Base-by-base conservation (phyloP, 2,329 filamentous ascomycete species). In the Aspergillus sp. region DNA sequence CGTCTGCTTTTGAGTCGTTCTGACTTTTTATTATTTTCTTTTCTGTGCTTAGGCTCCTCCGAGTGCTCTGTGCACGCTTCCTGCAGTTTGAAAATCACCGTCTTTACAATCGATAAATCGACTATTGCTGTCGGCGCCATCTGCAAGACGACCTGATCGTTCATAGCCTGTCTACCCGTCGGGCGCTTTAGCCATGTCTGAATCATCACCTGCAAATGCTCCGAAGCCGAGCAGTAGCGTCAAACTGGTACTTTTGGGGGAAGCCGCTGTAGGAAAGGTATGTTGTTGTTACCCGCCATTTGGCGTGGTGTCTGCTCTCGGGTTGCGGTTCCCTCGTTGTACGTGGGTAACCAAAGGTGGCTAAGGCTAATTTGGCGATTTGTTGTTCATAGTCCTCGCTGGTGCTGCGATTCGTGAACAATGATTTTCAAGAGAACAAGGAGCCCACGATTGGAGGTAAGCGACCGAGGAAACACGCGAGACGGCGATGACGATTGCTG, bases 371-470 rank as follows among this genome's bases (percentile, higher is more conserved):
- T 42, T 59, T 44, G 48, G 45, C 38, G 36, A n/a, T 20, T 59
- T 39, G 26, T 30, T 20, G 49, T 45, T 22, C 11, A 62, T 70
- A 96, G 95, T 98, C 95, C 49, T 99, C 95, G 45, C 87, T 99
- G 58, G 95, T 99, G 62, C 85, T 99, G 73, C 91, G 95, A 72
- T 99, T 99, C 78, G 95, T 99, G 74, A 98, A 98, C 84, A 95
- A 99, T 80, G 93, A 98, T 78, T 99, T 99, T 72, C 95, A 99
- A 81, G 95, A 98, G 80, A 98, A 98, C 80, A 98, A 98, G 83
- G 95, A 99, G 77, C 95, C 95, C 61, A 99, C 95, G 64, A 99
- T 99, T 78, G 95, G 95, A 83, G 92, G 92, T 96, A 84, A 67
- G 68, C 42, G 54, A 58, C 39, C 52, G 50, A 50, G 17, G 13